These are phyloP conservation scores for Apiospora marii DNA, from an alignment of 2,329 filamentous ascomycete species.

Conservation along the genomic window DNA sequence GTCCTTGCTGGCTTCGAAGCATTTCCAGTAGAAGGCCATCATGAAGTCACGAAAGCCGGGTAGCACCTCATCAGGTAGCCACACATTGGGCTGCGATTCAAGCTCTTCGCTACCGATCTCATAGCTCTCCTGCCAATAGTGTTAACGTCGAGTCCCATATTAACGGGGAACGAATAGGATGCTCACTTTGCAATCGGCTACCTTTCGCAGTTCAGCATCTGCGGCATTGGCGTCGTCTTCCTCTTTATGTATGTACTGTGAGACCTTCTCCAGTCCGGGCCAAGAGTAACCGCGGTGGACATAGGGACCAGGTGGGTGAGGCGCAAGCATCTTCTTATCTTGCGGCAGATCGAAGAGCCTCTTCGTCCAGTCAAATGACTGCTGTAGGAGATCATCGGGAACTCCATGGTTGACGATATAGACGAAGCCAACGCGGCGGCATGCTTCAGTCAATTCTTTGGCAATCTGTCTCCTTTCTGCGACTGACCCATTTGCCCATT, in stretches of 20 bases:
- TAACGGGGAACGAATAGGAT: neutral
- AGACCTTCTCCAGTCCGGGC: slow-evolving; percentile 62
- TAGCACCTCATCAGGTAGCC: slow-evolving; percentile 53
- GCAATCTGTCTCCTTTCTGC: slow-evolving; percentile 38
- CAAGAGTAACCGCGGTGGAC: slow-evolving; percentile 64
- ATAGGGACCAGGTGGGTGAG: slow-evolving; percentile 49
- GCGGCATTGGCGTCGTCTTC: slow-evolving; percentile 45
- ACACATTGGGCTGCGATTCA: slow-evolving; percentile 55
- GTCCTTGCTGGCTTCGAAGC: slow-evolving; percentile 50
- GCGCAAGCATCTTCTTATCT: slow-evolving; percentile 46
- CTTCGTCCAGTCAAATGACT: slow-evolving; percentile 47
- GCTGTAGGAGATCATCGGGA: slow-evolving; percentile 43
- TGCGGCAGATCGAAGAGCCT: slow-evolving; percentile 43
- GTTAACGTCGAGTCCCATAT: slow-evolving; percentile 20
- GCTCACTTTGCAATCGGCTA: slow-evolving; percentile 60
- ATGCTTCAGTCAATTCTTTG: slow-evolving; percentile 39
- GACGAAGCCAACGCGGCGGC: slow-evolving; percentile 43
- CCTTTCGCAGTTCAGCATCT: slow-evolving; percentile 50
- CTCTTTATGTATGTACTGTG: slow-evolving; percentile 50
- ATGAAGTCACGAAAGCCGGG: slow-evolving; percentile 57
- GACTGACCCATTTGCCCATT: slow-evolving; percentile 34
- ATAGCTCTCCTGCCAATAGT: slow-evolving; percentile 55
- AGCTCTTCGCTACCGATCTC: slow-evolving; percentile 59
- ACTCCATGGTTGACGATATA: slow-evolving; percentile 43
- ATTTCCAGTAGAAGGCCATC: slow-evolving; percentile 57